Conservation (phyloP, 306 rosid genomes). For the Cucurbita argyrosperma region DNA sequence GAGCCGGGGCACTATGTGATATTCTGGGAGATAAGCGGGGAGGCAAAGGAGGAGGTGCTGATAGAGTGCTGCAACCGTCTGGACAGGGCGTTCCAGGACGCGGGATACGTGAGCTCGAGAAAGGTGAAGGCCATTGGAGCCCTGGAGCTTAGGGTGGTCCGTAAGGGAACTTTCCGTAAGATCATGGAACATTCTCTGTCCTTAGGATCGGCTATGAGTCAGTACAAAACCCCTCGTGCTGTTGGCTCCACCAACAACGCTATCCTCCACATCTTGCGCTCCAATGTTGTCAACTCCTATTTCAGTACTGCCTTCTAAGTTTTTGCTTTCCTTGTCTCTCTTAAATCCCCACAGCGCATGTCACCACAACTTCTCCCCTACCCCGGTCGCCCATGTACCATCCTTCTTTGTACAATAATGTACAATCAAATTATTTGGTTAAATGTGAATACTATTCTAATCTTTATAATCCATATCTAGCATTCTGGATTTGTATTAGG, state of each 20-base stretch:
- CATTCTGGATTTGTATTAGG: no score
- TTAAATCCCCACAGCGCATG: neutral
- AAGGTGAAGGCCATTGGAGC: constrained; percentile 51
- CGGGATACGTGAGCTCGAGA: constrained; percentile 53
- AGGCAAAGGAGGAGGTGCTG: constrained; percentile 42
- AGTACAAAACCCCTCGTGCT: constrained; percentile 81
- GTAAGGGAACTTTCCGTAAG: constrained; percentile 62
- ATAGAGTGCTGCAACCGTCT: constrained; percentile 62
- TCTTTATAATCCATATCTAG: no score
- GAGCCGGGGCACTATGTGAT: constrained; percentile 85
- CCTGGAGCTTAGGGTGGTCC: constrained; percentile 55
- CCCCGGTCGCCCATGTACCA: neutral
- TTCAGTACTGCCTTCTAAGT: constrained; percentile 50
- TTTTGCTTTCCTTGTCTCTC: neutral
- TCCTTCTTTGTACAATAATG: neutral
- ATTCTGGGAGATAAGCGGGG: constrained; percentile 72
- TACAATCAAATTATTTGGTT: neutral
- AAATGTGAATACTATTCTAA: no score
- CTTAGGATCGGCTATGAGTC: constrained; percentile 51
- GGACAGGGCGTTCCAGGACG: constrained; percentile 58
- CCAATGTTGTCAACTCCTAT: constrained; percentile 45
- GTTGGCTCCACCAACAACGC: constrained; percentile 30
- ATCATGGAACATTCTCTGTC: constrained; percentile 51
- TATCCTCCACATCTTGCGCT: constrained; percentile 51
- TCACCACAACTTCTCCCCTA: neutral